Evolutionary conservation across 1,139 yeast genomes (phyloP), one percentile per base, ranked within the genome.

Genomic region (Sugiyamaella castrensis): DNA sequence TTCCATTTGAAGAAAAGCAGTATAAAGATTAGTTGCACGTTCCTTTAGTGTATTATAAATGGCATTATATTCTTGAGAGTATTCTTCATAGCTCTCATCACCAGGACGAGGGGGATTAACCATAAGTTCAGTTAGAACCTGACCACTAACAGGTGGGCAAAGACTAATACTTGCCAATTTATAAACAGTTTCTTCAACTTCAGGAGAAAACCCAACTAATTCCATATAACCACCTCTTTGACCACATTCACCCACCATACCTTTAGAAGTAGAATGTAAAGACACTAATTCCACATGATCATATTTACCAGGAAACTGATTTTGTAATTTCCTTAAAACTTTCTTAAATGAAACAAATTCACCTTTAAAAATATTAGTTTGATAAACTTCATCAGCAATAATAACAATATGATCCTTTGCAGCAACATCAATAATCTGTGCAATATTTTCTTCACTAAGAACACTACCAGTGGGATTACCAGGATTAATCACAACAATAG

Each of bases 201-300:
- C 91, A 4, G 74, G 74, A 26, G 77, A 72, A 69, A 92, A 87
- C 1, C 96, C 96, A 12, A 83, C 79, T 11, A 91, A 72, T 70
- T 92, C 98, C 95, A 92, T 87, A 74, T 91, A 94, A 4, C 99
- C 98, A 62, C 98, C 98, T 70, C 98, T 83, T 72, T 92, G 98
- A 51, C 98, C 98, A 75, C 98, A 92, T 71, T 92, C 98, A 52
- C 98, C 99, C 59, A 89, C 80, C 62, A 89, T 87, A 66, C 98
- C 98, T 71, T 92, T 92, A 15, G 98, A 91, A 35, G 95, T 89
- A 12, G 98, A 89, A 68, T 92, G 98, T 57, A 92, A 74, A 1
- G 98, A 91, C 1, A 95, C 98, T 54, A 94, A 76, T 64, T 89
- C 96, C 39, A 92, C 94, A 53, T 81, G 74, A 50, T 77, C 76